phyloP scores from a whole-genome alignment of 2,329 filamentous ascomycete genomes.

The Celoporthe dispersa region DNA sequence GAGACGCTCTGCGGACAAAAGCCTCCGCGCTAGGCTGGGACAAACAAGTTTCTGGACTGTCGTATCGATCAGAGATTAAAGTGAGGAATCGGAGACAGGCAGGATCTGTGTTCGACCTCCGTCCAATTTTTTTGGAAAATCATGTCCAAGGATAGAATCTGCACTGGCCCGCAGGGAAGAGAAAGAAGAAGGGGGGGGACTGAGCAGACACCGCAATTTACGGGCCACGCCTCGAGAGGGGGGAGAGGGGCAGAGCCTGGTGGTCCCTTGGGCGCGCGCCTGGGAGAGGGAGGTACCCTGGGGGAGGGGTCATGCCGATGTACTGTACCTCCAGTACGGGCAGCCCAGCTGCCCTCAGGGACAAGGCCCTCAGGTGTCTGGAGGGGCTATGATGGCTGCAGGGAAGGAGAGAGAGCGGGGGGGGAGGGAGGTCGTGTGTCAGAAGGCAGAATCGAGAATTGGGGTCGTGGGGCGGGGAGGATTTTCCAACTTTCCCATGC shows the following conservation, averaged over 20 bases:
- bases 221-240: not conserved
- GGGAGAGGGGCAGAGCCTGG: not conserved
- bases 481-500: constrained; percentile 11
- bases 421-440: constrained; percentile 7
- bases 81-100: not conserved
- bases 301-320: not conserved
- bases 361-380: not conserved
- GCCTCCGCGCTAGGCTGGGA: not conserved
- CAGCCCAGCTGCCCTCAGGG: not conserved
- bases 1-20: not conserved
- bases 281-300: not conserved
- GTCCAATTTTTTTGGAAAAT: not conserved
- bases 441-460: constrained; percentile 16
- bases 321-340: constrained; percentile 1
- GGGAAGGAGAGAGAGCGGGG: no score
- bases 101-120: constrained; percentile 6
- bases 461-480: constrained; percentile 7
- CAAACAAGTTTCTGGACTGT: constrained; percentile 12
- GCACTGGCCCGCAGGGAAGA: constrained; percentile 1
- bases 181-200: not conserved
- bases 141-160: not conserved
- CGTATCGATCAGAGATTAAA: constrained; percentile 9
- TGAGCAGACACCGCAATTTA: constrained; percentile 11
- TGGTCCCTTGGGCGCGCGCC: constrained; percentile 5
- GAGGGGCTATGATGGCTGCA: not conserved